Conservation (phyloP, 2,329 filamentous ascomycete genomes). For the Alternaria sp. region DNA sequence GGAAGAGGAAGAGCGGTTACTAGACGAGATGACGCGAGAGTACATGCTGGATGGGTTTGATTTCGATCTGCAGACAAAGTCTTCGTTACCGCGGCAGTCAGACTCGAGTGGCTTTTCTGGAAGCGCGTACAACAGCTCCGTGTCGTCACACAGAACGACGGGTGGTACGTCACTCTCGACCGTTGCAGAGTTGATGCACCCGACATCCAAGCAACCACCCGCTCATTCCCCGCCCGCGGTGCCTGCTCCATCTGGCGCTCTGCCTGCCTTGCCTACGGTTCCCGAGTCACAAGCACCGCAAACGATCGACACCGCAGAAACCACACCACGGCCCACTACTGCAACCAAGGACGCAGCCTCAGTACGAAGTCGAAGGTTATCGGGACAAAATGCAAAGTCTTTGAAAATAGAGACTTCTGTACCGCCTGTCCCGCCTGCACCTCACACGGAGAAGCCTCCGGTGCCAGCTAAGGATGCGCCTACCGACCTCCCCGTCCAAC, state of each 20-base stretch:
- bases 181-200: slow-evolving; percentile 67
- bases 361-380: slow-evolving; percentile 78
- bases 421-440: slow-evolving; percentile 43
- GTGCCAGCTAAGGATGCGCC: slow-evolving; percentile 42
- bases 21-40: slow-evolving; percentile 88
- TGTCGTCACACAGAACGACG: slow-evolving; percentile 73
- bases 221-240: slow-evolving; percentile 38
- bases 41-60: slow-evolving; percentile 85
- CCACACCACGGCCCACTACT: slow-evolving; percentile 34
- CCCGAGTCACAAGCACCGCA: slow-evolving; percentile 37
- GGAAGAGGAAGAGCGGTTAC: slow-evolving; percentile 58
- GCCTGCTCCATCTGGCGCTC: slow-evolving; percentile 38
- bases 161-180: slow-evolving; percentile 73
- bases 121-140: slow-evolving; percentile 81
- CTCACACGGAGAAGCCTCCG: slow-evolving; percentile 44
- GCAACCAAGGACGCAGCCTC: slow-evolving; percentile 46
- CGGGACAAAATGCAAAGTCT: slow-evolving; percentile 79
- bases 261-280: slow-evolving; percentile 38
- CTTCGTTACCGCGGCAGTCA: slow-evolving; percentile 75
- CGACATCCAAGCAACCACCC: slow-evolving; percentile 44
- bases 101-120: slow-evolving; percentile 81
- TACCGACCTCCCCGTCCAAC: slow-evolving; percentile 40
- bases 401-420: slow-evolving; percentile 83
- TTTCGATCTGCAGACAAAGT: slow-evolving; percentile 72
- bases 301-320: slow-evolving; percentile 32